Conservation (phyloP, 148 eudicot genomes). For the Linanthus parryae region DNA sequence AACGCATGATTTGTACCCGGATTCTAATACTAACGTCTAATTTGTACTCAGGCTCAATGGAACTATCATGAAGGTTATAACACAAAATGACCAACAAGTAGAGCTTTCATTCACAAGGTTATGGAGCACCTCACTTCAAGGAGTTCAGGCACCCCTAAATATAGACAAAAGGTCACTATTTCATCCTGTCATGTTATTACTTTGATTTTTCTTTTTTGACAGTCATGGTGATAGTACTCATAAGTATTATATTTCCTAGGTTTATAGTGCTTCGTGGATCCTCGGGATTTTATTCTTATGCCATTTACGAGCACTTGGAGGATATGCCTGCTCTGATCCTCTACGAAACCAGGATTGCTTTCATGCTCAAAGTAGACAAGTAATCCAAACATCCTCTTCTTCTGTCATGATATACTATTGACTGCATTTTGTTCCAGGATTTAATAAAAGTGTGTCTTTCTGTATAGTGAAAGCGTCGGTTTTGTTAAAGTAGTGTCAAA, state of each 20-base stretch:
- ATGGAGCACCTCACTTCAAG: slow-evolving; percentile 37
- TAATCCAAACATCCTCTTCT: background rate
- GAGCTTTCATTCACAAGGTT: slow-evolving; percentile 44
- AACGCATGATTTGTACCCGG: no score
- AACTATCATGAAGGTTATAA: slow-evolving; percentile 28
- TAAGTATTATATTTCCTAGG: slow-evolving; percentile 17
- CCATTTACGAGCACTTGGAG: slow-evolving; percentile 47
- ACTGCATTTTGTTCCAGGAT: background rate
- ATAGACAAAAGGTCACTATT: slow-evolving; percentile 41
- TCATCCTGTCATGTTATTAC: background rate
- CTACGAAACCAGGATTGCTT: slow-evolving; percentile 55
- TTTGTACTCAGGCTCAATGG: no score
- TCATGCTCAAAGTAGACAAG: slow-evolving; percentile 53
- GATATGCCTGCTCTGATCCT: slow-evolving; percentile 61
- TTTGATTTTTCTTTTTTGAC: background rate
- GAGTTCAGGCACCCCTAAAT: slow-evolving; percentile 28
- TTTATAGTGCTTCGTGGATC: slow-evolving; percentile 47
- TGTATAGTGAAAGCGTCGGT: no score
- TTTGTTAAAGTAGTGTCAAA: no score
- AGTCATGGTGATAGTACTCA: background rate
- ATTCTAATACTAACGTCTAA: no score
- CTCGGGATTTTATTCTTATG: slow-evolving; percentile 74
- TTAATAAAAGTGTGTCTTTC: no score
- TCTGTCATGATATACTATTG: background rate
- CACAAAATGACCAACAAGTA: slow-evolving; percentile 35